A percentile compares a stretch with the other conserved stretches of the same genome.
Conservation (phyloP, 2,329 filamentous ascomycete species). For the Epichloe festucae region DNA sequence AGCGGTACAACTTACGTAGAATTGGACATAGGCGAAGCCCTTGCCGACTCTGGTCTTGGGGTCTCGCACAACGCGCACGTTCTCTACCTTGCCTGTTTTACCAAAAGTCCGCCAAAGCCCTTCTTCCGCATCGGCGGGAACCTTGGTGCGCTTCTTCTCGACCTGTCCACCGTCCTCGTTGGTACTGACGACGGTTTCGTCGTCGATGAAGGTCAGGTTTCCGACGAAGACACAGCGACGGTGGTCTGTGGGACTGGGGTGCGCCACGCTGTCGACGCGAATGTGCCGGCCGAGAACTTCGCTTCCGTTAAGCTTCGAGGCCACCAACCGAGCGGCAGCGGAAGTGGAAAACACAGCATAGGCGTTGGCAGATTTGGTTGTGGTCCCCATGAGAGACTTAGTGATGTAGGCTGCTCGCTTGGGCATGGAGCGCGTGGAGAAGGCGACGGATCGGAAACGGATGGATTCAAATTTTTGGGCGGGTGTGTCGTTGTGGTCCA, state of each 20-base stretch:
- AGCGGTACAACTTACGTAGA: conserved; percentile 42
- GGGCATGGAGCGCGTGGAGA: conserved; percentile 61
- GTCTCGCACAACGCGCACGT: conserved; percentile 83
- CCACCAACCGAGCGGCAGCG: conserved; percentile 62
- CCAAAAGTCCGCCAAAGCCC: conserved; percentile 76
- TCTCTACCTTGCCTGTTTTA: conserved; percentile 71
- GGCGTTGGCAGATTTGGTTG: conserved; percentile 85
- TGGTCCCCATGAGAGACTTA: conserved; percentile 79
- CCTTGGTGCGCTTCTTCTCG: conserved; percentile 60
- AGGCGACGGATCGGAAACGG: conserved; percentile 88
- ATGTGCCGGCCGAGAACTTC: conserved; percentile 77
- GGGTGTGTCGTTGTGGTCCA: conserved; percentile 38
- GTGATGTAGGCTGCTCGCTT: conserved; percentile 93
- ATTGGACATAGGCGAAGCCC: conserved; percentile 95
- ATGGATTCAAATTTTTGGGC: conserved; percentile 75
- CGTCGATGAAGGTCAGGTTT: conserved; percentile 91
- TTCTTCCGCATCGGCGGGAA: conserved; percentile 79
- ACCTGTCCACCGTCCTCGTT: conserved; percentile 52
- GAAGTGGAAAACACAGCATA: conserved; percentile 79
- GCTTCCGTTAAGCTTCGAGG: conserved; percentile 68
- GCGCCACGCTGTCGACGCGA: conserved; percentile 79
- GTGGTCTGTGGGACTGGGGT: conserved; percentile 72
- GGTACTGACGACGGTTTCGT: conserved; percentile 60
- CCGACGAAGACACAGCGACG: conserved; percentile 91
- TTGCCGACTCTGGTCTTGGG: conserved; percentile 86